These are phyloP conservation scores for Thalassiosira ordinaria DNA, from an alignment of 352 stramenopile species.

Conservation along the genomic window DNA sequence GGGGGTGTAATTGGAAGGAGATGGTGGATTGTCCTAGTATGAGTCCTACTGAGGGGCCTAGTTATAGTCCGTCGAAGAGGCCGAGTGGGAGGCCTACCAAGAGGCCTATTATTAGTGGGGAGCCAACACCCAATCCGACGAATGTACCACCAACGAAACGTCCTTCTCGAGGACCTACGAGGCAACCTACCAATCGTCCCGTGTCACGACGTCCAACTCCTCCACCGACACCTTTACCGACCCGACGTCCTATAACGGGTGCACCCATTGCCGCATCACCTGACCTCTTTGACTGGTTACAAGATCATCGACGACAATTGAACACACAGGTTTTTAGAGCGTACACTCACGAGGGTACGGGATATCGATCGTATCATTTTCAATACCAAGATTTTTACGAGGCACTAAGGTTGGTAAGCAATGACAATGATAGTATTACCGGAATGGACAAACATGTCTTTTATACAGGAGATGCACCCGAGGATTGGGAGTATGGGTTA, in stretches of 20 bases:
- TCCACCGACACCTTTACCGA: background rate
- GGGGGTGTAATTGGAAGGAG: conserved; percentile 1
- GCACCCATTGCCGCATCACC: background rate
- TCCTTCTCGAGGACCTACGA: background rate
- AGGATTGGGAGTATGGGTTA: conserved; percentile 20
- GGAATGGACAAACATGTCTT: conserved; percentile 25
- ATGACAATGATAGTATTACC: background rate
- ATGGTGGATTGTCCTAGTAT: background rate
- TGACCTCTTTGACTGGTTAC: conserved; percentile 25
- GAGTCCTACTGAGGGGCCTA: background rate
- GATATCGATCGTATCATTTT: conserved; percentile 5
- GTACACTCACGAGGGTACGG: background rate
- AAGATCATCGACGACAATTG: background rate
- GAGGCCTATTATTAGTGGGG: too few relatives aligned
- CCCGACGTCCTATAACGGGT: background rate
- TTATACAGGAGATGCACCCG: conserved; percentile 27
- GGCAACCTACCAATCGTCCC: background rate
- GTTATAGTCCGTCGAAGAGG: background rate
- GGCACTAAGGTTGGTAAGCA: background rate
- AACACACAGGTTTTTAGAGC: background rate
- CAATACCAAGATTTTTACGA: conserved; percentile 7
- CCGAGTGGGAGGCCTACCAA: background rate
- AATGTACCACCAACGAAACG: background rate
- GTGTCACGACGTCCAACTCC: background rate
- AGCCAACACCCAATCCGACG: conserved; percentile 10